Base-by-base conservation (phyloP, 805 yeast genomes). In the Nakazawaea ishiwadae region DNA sequence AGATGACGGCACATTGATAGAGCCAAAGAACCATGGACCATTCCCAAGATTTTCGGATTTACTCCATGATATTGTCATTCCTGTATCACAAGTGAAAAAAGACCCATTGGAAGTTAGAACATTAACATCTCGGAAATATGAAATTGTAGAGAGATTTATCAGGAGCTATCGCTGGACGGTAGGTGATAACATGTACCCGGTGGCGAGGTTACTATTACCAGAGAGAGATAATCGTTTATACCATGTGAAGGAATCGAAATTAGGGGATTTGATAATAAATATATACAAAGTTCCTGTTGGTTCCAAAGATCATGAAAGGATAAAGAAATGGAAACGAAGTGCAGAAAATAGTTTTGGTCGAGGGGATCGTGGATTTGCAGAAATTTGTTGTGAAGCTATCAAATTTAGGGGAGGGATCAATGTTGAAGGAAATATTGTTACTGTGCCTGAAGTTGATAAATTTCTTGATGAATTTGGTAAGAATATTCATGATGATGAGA, bases 131-230 rank as follows among this genome's bases (percentile, higher is more conserved):
- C 27, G 45, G 31, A 35, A 44, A 40, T 27, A 34, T 31, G 45
- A 51, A 18, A 47, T 56, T 3, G 45, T 65, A 5, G 53, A 56
- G 24, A 44, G 49, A 7, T 82, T 78, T 51, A 61, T 79, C 23
- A 53, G 54, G 4, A 55, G 65, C 29, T 82, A 84, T 83, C 58
- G 79, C 28, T 50, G 49, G 12, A 59, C 67, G 2, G 79, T 81
- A 0, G 88, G 88, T 0, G 58, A 68, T 14, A 73, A 89, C 56
- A 69, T 89, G 3, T 79, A 71, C 50, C 90, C 91, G 0, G 81
- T 81, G 1, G 66, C 84, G 12, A 63, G 79, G 24, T 64, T 89
- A 36, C 63, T 73, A 2, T 58, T 83, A 20, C 88, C 95, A 0
- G 71, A 77, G 40, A 66, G 77, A 39, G 95, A 86, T 49, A 60